A percentile compares a stretch with the other conserved stretches of the same genome.
Evolutionary conservation across 2,329 filamentous ascomycete species (phyloP).

Genomic region (Ophiostoma quercus): DNA sequence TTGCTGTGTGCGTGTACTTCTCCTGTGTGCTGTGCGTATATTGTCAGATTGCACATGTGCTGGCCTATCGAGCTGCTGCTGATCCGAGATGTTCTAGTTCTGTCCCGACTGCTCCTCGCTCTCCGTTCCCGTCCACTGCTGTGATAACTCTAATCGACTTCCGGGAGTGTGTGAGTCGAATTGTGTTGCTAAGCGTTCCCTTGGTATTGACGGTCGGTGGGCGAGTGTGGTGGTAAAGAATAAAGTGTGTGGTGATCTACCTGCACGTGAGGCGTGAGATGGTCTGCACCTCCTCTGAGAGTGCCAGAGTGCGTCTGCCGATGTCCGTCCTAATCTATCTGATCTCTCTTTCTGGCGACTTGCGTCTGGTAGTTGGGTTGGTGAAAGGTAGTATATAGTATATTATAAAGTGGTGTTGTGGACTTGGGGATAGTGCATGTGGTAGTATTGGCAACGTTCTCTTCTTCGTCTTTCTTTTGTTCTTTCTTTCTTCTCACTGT

Average conservation of each 20-base stretch:
- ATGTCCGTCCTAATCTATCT: slow-evolving; percentile 6
- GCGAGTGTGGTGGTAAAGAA: no score
- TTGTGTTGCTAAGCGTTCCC: not conserved
- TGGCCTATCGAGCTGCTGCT: not conserved
- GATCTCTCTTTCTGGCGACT: slow-evolving; percentile 1
- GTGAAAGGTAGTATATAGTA: not conserved
- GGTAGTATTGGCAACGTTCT: not conserved
- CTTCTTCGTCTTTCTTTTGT: not conserved
- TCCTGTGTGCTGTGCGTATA: not conserved
- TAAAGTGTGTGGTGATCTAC: not conserved
- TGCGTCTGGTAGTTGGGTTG: not conserved
- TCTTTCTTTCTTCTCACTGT: not conserved
- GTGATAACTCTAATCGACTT: not conserved
- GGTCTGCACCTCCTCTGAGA: not conserved
- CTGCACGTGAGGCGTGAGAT: not conserved
- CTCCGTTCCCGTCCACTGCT: not conserved
- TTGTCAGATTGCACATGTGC: not conserved
- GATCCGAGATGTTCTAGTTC: not conserved
- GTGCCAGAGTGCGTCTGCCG: slow-evolving; percentile 7
- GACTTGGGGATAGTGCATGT: not conserved
- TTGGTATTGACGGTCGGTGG: not conserved
- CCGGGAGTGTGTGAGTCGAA: not conserved
- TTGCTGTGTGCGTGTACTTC: not conserved
- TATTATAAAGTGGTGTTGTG: not conserved
- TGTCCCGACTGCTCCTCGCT: not conserved